A percentile compares a stretch with the other conserved stretches of the same genome.
Conservation (phyloP, 2,329 filamentous ascomycete species). For the Aureobasidium sp. region DNA sequence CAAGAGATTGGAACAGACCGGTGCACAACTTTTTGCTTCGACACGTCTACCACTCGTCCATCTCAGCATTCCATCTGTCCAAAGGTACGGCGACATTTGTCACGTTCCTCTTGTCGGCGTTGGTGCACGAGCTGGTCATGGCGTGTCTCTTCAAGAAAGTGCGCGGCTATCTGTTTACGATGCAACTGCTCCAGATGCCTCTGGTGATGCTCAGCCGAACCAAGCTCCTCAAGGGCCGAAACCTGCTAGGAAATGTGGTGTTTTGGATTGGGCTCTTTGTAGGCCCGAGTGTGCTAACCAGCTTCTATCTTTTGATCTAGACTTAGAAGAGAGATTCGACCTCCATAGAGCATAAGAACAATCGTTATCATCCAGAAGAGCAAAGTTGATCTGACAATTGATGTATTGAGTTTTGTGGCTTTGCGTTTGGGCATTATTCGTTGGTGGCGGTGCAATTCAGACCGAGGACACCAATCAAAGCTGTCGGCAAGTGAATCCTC, state of each 20-base stretch:
- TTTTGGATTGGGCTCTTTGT: constrained; percentile 78
- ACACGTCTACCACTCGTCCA: constrained; percentile 73
- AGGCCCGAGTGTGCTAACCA: constrained; percentile 58
- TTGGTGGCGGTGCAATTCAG: constrained; percentile 1
- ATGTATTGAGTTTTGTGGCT: not conserved
- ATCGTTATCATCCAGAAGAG: not conserved
- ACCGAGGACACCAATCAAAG: not conserved
- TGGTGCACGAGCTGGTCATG: constrained; percentile 72
- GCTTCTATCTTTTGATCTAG: constrained; percentile 44
- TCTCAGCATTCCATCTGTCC: constrained; percentile 64
- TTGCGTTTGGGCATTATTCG: not conserved
- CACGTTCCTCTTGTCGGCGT: constrained; percentile 65
- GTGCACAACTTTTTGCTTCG: constrained; percentile 72
- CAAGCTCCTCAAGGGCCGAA: constrained; percentile 55
- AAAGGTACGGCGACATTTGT: constrained; percentile 66
- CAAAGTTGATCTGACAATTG: too few relatives aligned
- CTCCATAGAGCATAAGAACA: not conserved
- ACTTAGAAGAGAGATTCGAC: not conserved
- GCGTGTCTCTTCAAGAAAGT: constrained; percentile 74
- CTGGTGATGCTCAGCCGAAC: constrained; percentile 62
- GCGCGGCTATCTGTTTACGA: constrained; percentile 62
- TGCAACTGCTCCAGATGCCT: constrained; percentile 69
- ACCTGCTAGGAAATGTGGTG: constrained; percentile 62
- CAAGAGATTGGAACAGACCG: constrained; percentile 74
- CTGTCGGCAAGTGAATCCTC: not conserved